phyloP scores from a whole-genome alignment of 371 early-diverging fungal species.

The Rhizopus sp. region DNA sequence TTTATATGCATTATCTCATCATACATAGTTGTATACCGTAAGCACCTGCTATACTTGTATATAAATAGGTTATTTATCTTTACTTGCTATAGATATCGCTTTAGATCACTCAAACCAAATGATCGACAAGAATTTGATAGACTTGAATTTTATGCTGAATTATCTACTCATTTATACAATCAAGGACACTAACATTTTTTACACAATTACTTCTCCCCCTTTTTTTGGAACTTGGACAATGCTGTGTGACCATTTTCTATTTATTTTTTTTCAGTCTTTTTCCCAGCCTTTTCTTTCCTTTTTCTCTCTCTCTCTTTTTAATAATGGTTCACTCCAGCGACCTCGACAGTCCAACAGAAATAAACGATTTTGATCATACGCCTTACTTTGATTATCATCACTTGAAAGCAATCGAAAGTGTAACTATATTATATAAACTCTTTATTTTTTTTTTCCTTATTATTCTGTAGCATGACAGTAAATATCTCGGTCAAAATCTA shows the following conservation, averaged over 20 bases:
- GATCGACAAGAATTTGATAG: conserved; percentile 62
- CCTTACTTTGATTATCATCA: conserved; percentile 54
- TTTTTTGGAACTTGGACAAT: no score
- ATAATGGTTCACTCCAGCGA: not conserved
- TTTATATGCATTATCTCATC: not conserved
- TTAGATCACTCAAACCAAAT: not conserved
- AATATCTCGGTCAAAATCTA: conserved; percentile 42
- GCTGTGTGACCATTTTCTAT: conserved; percentile 5
- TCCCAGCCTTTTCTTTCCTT: not conserved
- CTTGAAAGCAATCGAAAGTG: conserved; percentile 40
- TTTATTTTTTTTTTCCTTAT: not conserved
- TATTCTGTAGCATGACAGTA: conserved; percentile 42
- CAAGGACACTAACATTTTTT: conserved; percentile 38
- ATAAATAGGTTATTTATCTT: not conserved
- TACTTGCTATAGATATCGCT: not conserved
- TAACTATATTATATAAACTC: conserved; percentile 14
- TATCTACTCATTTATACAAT: conserved; percentile 68
- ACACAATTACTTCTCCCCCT: not conserved
- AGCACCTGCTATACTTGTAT: not conserved
- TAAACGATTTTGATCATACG: conserved; percentile 28
- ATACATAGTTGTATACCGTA: conserved; percentile 2
- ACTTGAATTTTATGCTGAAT: conserved; percentile 76
- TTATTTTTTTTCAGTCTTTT: not conserved
- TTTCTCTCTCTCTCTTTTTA: not conserved
- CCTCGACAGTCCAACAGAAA: conserved; percentile 20